Evolutionary conservation across 2,329 filamentous ascomycete genomes (phyloP), one percentile per base, ranked within the genome.

Genomic region (Colletotrichum graminicola): DNA sequence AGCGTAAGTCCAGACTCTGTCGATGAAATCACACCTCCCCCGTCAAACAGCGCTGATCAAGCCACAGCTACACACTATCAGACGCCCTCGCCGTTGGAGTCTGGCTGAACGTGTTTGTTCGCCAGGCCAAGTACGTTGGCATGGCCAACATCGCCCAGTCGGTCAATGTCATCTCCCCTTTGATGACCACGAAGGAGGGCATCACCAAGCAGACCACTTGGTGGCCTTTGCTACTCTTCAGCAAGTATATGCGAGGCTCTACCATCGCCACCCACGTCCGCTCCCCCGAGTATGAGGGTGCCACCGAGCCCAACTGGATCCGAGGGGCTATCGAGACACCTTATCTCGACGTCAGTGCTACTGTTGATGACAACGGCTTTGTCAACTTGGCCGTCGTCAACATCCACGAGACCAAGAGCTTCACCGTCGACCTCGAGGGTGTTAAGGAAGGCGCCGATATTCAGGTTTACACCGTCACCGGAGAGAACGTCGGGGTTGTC

Each of bases 91-190:
- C 92, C n/a, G 92, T 94, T 0, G 88, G 87, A 3, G 86, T 92
- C 26, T 94, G 91, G 88, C 84, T 94, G 65, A 94, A 94, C 77
- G 91, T 93, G 29, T 94, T 95, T 75, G 82, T 94, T 49, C 89
- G 92, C 1, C 92, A 95, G 81, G 87, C 89, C 75, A 87, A 86
- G 76, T 85, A 92, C 80, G 81, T 95, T 47, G 92, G 91, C 76
- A 94, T 94, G 92, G 91, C 92, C 45, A 94, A 92, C 77, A 91
- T 95, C 67, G 93, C 92, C 1, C 92, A 94, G 80, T 90, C 86
- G 61, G 91, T 94, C 74, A 94, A 95, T 78, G 92, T 94, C 69
- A 94, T 94, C 76, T 90, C 88, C 1, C 93, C 92, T 1, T 84
- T 94, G 14, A 93, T 94, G 90, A 94, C 93, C 1, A 90, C 84